phyloP scores from a whole-genome alignment of 169 alveolate genomes.

The Plasmodium relictum region DNA sequence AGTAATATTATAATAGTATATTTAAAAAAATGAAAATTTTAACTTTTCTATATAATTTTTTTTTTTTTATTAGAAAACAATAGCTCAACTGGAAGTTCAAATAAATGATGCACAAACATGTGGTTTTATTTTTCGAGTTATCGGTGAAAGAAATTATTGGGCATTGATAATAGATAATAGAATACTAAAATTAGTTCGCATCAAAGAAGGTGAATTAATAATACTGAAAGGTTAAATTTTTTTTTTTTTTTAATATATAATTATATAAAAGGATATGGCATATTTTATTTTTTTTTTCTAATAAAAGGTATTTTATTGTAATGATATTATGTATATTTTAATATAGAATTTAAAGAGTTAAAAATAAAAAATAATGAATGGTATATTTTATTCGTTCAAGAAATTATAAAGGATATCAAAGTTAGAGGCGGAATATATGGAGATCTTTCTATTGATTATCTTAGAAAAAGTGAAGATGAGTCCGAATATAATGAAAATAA shows the following conservation, averaged over 20 bases:
- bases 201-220: constrained; percentile 61
- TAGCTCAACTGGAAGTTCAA: constrained; percentile 75
- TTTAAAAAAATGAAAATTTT: not conserved
- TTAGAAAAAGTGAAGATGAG: constrained; percentile 52
- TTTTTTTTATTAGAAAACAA: constrained; percentile 38
- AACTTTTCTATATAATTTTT: not conserved
- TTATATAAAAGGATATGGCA: not conserved
- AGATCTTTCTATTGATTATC: constrained; percentile 60
- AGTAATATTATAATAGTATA: constrained; percentile 13
- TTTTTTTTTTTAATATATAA: not conserved
- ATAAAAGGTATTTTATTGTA: not conserved
- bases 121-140: constrained; percentile 62
- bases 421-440: constrained; percentile 65
- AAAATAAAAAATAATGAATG: constrained; percentile 44
- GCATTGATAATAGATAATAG: constrained; percentile 64
- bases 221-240: constrained; percentile 32
- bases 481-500: constrained; percentile 37
- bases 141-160: constrained; percentile 73
- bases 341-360: constrained; percentile 39
- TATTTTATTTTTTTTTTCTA: not conserved
- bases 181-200: constrained; percentile 28
- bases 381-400: constrained; percentile 68
- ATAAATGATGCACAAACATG: constrained; percentile 66
- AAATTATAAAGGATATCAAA: constrained; percentile 61
- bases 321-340: not conserved